phyloP scores from a whole-genome alignment of 2,329 filamentous ascomycete genomes.

The Apiospora rasikravindrae region DNA sequence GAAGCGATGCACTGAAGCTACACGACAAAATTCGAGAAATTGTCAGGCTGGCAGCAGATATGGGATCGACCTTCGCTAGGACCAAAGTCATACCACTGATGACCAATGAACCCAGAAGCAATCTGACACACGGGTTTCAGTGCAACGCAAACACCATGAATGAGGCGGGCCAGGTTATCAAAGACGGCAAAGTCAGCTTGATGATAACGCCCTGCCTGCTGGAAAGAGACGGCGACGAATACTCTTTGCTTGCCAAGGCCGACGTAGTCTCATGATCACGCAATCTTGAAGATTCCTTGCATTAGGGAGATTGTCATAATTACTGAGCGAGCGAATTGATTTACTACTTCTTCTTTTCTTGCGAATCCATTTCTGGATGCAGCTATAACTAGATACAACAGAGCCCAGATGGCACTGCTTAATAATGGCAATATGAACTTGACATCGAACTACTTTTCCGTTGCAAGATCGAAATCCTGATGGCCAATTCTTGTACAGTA shows the following conservation, averaged over 20 bases:
- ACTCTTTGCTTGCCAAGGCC: slow-evolving; percentile 35
- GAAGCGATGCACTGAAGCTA: slow-evolving; percentile 23
- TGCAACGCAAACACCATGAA: slow-evolving; percentile 31
- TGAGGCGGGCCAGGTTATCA: slow-evolving; percentile 27
- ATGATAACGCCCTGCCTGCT: slow-evolving; percentile 37
- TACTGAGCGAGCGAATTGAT: slow-evolving; percentile 3
- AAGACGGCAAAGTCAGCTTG: slow-evolving; percentile 32
- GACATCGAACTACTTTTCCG: too few species aligned
- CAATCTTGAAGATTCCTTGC: not conserved
- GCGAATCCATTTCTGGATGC: not conserved
- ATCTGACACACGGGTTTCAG: slow-evolving; percentile 32
- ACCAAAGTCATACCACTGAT: slow-evolving; percentile 32
- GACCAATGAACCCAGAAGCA: slow-evolving; percentile 33
- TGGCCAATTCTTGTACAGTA: not conserved
- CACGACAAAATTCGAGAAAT: slow-evolving; percentile 28
- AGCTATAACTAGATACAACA: not conserved
- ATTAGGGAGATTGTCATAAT: not conserved
- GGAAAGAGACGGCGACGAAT: slow-evolving; percentile 31
- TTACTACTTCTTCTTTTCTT: not conserved
- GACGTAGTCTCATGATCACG: slow-evolving; percentile 34
- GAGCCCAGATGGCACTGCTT: not conserved
- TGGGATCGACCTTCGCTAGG: slow-evolving; percentile 30
- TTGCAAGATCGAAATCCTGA: not conserved
- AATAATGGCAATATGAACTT: not conserved
- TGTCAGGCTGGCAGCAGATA: slow-evolving; percentile 29